These are phyloP conservation scores for Paramarasmius palmivorus DNA, from an alignment of 1,284 basidiomycete species.

Conservation along the genomic window DNA sequence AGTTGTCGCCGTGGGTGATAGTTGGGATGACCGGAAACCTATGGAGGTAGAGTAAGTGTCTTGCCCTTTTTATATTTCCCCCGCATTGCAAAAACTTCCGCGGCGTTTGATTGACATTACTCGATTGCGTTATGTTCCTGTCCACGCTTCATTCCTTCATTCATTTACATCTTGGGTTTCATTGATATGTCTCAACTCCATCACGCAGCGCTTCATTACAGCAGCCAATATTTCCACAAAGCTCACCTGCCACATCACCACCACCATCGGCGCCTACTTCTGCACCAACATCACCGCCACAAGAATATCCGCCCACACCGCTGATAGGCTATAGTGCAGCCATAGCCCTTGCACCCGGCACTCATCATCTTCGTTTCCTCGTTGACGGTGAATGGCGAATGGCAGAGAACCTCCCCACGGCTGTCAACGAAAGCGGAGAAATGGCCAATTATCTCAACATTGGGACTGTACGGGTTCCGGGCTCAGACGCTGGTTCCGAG, in stretches of 20 bases:
- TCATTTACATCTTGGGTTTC: not conserved
- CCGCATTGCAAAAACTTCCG: not conserved
- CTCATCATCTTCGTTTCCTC: conserved; percentile 95
- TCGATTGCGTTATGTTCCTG: not conserved
- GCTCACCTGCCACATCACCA: not conserved
- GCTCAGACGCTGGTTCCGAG: conserved; percentile 18
- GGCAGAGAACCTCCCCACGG: conserved; percentile 81
- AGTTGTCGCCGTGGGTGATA: not conserved
- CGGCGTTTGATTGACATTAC: not conserved
- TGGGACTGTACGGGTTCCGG: conserved; percentile 11
- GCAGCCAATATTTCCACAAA: not conserved
- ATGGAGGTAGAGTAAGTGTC: conserved; percentile 2
- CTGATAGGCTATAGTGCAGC: conserved; percentile 38
- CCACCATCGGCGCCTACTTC: not conserved
- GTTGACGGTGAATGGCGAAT: conserved; percentile 90
- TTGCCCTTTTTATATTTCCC: not conserved
- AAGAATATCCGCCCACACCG: not conserved
- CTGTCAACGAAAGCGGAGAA: conserved; percentile 93
- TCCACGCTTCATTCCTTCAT: not conserved
- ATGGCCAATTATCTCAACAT: conserved; percentile 92
- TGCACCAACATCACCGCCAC: not conserved
- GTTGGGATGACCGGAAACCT: not conserved
- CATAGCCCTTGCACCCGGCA: conserved; percentile 80
- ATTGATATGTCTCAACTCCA: not conserved
- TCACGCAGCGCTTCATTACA: not conserved